Percentiles rank a stretch among this genome's conserved stretches.
phyloP scores from a whole-genome alignment of 2,329 filamentous ascomycete genomes.

The Cadophora sp. region DNA sequence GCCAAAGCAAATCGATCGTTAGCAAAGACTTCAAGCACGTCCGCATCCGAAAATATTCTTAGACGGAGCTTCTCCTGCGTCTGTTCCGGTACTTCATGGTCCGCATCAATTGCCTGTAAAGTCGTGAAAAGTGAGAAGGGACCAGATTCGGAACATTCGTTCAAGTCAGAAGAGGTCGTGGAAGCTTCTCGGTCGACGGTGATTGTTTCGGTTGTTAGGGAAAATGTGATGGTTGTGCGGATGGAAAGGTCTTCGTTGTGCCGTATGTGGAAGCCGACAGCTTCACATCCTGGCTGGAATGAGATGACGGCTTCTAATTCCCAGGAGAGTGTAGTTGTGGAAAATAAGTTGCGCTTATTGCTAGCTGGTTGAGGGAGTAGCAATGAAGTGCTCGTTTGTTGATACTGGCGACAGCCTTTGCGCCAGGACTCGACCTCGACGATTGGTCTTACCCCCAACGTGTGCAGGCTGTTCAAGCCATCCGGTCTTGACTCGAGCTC shows the following conservation, averaged over 20 bases:
- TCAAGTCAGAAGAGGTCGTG: not conserved
- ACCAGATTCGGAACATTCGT: not conserved
- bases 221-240: not conserved
- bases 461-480: not conserved
- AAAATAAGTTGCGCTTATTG: not conserved
- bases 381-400: not conserved
- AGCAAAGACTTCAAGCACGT: slow-evolving; percentile 32
- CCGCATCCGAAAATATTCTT: slow-evolving; percentile 24
- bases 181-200: not conserved
- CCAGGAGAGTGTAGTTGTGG: not conserved
- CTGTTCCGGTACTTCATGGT: not conserved
- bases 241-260: slow-evolving; percentile 4
- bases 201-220: not conserved
- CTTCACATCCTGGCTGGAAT: not conserved
- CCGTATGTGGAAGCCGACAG: slow-evolving; percentile 1
- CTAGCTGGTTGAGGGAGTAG: not conserved
- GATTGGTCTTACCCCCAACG: not conserved
- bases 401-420: not conserved
- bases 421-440: not conserved
- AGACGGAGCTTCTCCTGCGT: not conserved
- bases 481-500: not conserved
- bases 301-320: slow-evolving; percentile 11
- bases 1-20: slow-evolving; percentile 33
- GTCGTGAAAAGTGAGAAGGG: not conserved
- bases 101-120: too few species aligned